Base-by-base conservation (phyloP, 345 rosid species). In the Stellera chamaejasme region DNA sequence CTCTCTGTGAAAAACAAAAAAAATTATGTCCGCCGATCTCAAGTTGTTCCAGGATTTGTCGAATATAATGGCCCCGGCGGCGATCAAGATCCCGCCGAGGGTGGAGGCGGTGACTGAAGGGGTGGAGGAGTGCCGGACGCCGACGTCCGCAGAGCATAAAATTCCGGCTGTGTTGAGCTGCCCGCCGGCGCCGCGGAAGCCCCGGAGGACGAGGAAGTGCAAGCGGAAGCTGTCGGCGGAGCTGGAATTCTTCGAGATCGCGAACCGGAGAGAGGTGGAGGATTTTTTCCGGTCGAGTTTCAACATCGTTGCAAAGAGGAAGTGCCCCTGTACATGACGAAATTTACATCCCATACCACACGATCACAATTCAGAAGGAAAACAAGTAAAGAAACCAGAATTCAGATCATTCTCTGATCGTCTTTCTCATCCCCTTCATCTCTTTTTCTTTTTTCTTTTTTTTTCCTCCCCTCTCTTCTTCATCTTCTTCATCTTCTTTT, bases 161-260 rank as follows among this genome's bases (percentile, higher is more conserved):
- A 74, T 74, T 55, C 74, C 69, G 0, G 47, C 48, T 6, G 28
- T 48, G 14, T 16, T 62, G 14, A 13, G 46, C 58, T 73, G 74
- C 53, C 78, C 74, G 10, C 60, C 68, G 1, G 63, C 71, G 25
- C 78, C 66, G 2, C 19, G 15, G 44, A 74, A 69, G 45, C 66
- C 66, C 2, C 61, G n/a, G 61, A 52, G 27, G 28, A 23, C 45
- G 6, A 57, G 27, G 39, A 46, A 66, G 41, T 55, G 71, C 54
- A 66, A 62, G 23, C 63, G 66, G 39, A 59, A 63, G 55, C 43
- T 48, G 50, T 62, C 52, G 5, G 58, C 42, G 4, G 46, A 27
- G 16, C 13, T 66, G 23, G 43, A 66, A 19, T 73, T 73, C 66
- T 69, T 69, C 45, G 63, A 73, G 63, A 69, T 51, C 53, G 45